Evolutionary conservation across 2,329 filamentous ascomycete genomes (phyloP).

Genomic region (Huntiella bhutanensis): DNA sequence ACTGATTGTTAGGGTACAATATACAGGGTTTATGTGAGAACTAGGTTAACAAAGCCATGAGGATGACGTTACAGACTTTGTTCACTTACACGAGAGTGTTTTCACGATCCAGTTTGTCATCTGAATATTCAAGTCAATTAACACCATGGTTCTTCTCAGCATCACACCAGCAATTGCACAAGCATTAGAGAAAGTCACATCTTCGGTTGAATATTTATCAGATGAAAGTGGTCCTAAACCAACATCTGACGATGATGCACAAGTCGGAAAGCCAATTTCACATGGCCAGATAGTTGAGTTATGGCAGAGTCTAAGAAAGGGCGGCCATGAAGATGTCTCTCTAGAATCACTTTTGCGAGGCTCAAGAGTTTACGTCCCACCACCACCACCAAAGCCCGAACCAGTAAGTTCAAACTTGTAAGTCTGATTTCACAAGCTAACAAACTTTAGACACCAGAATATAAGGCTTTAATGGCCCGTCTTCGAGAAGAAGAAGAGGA

Average conservation of each 20-base stretch:
- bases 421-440: conserved; percentile 5
- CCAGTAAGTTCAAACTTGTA: conserved; percentile 34
- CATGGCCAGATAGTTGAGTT: conserved; percentile 50
- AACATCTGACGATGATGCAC: conserved; percentile 14
- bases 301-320: conserved; percentile 30
- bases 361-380: conserved; percentile 54
- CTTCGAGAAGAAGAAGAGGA: conserved; percentile 70
- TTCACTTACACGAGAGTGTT: no score
- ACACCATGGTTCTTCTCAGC: conserved; percentile 57
- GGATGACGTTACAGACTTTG: no score
- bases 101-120: background rate
- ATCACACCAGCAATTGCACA: conserved; percentile 52
- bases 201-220: background rate
- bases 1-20: no score
- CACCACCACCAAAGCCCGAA: conserved; percentile 60
- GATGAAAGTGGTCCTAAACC: background rate
- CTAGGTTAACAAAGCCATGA: no score
- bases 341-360: conserved; percentile 57
- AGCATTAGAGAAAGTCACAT: conserved; percentile 25
- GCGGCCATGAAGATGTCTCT: conserved; percentile 21
- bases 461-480: conserved; percentile 70
- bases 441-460: conserved; percentile 48
- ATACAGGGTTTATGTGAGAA: no score
- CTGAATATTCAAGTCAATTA: background rate
- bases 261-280: conserved; percentile 48